These are phyloP conservation scores for Monosporozyma yasuniensis DNA, from an alignment of 805 yeast species.

Conservation along the genomic window DNA sequence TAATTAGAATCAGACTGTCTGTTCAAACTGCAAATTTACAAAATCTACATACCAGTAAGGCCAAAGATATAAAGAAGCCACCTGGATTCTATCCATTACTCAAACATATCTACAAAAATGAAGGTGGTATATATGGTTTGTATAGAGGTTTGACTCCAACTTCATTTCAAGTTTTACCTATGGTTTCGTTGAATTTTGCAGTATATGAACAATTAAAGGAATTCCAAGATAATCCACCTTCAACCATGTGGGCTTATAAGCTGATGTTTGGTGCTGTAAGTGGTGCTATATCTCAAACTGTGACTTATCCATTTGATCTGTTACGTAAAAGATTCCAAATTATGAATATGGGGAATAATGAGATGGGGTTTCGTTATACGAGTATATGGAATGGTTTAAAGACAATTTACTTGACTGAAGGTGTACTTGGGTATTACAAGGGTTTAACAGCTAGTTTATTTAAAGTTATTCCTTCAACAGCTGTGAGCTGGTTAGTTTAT, in stretches of 20 bases:
- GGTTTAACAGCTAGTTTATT: slow-evolving; percentile 76
- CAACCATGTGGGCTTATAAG: slow-evolving; percentile 33
- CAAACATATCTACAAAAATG: slow-evolving; percentile 51
- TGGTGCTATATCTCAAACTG: slow-evolving; percentile 83
- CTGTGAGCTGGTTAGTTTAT: slow-evolving; percentile 84
- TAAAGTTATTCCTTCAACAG: slow-evolving; percentile 89
- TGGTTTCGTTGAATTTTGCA: slow-evolving; percentile 87
- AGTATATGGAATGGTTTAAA: slow-evolving; percentile 66
- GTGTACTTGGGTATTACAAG: slow-evolving; percentile 67
- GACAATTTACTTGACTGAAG: slow-evolving; percentile 63
- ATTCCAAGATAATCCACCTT: slow-evolving; percentile 30
- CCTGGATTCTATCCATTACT: slow-evolving; percentile 64
- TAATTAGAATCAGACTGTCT: slow-evolving; percentile 81
- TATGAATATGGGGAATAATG: slow-evolving; percentile 60
- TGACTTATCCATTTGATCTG: slow-evolving; percentile 87
- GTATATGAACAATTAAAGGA: slow-evolving; percentile 78
- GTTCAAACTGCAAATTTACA: slow-evolving; percentile 70
- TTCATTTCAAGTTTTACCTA: slow-evolving; percentile 89
- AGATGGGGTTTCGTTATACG: slow-evolving; percentile 74
- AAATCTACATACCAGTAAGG: slow-evolving; percentile 36
- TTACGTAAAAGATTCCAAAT: slow-evolving; percentile 88
- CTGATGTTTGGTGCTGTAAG: slow-evolving; percentile 74
- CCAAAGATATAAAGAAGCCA: slow-evolving; percentile 35
- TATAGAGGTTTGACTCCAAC: slow-evolving; percentile 90
- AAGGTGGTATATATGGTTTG: slow-evolving; percentile 74